Evolutionary conservation across 495 filamentous ascomycete genomes (phyloP).

Genomic region (Elasticomyces elasticus): DNA sequence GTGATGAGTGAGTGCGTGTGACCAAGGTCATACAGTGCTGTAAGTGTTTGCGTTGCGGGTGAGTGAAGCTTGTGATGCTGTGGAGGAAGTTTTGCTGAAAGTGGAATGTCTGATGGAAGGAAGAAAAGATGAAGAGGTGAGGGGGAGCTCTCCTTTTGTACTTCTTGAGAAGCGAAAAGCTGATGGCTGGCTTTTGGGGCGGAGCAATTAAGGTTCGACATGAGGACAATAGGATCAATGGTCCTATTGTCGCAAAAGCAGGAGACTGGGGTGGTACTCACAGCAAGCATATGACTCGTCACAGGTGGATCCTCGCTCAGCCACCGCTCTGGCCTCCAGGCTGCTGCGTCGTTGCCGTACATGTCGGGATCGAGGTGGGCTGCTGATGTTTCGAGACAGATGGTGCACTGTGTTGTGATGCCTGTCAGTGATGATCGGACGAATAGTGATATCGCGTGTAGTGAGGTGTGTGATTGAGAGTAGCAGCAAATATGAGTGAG

Average conservation of each 20-base stretch:
- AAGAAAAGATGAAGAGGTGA: background rate
- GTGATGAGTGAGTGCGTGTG: background rate
- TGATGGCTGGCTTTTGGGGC: background rate
- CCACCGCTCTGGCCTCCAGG: background rate
- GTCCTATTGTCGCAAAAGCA: background rate
- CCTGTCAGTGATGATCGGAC: background rate
- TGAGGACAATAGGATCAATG: constrained; percentile 2
- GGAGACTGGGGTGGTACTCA: background rate
- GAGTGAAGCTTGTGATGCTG: background rate
- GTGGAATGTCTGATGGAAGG: background rate
- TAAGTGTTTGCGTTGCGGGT: background rate
- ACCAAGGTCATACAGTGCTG: background rate
- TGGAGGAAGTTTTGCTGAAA: background rate
- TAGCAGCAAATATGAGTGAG: no score
- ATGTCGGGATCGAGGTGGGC: background rate
- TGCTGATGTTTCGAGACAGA: background rate
- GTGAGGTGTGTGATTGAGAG: background rate
- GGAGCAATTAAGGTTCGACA: background rate
- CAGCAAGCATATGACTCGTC: background rate
- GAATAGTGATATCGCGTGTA: background rate
- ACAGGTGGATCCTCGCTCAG: background rate
- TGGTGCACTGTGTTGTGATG: constrained; percentile 3
- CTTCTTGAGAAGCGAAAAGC: no score
- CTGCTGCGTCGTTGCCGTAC: background rate
- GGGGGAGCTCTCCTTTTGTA: background rate